A percentile compares a stretch with the other conserved stretches of the same genome.
Evolutionary conservation across 225 moss, liverwort and hornwort genomes (phyloP).

Genomic region (Physcomitrellopsis africana): DNA sequence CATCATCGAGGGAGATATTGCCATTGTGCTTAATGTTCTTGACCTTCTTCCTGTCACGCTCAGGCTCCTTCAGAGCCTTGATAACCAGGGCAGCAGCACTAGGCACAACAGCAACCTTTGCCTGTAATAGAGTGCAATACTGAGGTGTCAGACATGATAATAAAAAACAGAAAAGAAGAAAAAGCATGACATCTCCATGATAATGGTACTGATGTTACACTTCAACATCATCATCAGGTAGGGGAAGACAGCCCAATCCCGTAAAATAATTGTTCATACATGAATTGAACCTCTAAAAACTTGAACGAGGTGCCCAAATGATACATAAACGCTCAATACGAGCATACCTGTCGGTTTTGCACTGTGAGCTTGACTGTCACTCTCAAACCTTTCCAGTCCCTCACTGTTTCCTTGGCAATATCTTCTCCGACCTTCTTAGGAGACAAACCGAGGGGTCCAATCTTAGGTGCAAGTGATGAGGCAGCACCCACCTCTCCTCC

Average conservation of each 20-base stretch:
- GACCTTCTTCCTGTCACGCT: constrained; percentile 63
- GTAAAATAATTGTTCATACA: too few relatives aligned
- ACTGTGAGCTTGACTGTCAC: constrained; percentile 66
- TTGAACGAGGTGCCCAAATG: too few relatives aligned
- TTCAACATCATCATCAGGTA: too few relatives aligned
- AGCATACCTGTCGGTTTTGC: constrained; percentile 52
- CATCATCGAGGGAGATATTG: constrained; percentile 55
- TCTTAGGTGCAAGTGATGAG: constrained; percentile 64
- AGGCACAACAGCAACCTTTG: constrained; percentile 64
- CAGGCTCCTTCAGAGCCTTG: constrained; percentile 63
- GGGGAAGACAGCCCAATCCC: too few relatives aligned
- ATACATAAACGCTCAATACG: not conserved
- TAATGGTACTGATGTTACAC: too few relatives aligned
- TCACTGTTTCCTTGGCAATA: constrained; percentile 66
- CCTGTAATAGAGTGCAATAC: constrained; percentile 14
- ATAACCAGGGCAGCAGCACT: constrained; percentile 61
- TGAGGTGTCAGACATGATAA: not conserved
- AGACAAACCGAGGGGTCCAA: constrained; percentile 62
- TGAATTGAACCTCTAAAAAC: too few relatives aligned
- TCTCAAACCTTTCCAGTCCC: constrained; percentile 70
- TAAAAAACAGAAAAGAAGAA: too few relatives aligned
- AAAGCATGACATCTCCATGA: not conserved
- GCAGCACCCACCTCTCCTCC: constrained; percentile 72
- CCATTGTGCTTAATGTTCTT: constrained; percentile 67
- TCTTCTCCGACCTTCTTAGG: constrained; percentile 71